Evolutionary conservation across 331 rosid species (phyloP).

Genomic region (Stylosanthes scabra): DNA sequence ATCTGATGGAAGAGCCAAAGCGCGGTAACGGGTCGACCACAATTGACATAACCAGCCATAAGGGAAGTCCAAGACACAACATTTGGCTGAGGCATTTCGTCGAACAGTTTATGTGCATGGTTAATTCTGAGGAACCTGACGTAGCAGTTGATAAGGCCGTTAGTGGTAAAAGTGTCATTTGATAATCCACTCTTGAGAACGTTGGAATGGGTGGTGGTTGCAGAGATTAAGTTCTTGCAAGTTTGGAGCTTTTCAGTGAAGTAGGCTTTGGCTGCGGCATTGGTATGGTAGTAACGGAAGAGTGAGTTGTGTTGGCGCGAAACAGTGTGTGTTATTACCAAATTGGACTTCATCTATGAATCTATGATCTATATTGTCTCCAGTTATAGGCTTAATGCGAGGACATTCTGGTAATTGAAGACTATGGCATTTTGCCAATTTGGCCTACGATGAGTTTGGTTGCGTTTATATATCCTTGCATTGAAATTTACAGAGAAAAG

Average conservation of each 20-base stretch:
- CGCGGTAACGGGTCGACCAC: slow-evolving; percentile 50
- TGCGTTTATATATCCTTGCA: background rate
- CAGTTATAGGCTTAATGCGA: background rate
- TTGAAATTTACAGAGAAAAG: background rate
- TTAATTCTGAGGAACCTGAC: slow-evolving; percentile 48
- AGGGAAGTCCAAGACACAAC: slow-evolving; percentile 88
- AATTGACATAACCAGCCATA: slow-evolving; percentile 63
- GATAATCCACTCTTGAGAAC: slow-evolving; percentile 57
- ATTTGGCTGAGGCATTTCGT: slow-evolving; percentile 62
- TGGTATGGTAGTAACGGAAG: slow-evolving; percentile 32
- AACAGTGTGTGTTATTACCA: slow-evolving; percentile 32
- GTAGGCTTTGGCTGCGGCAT: background rate
- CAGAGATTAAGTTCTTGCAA: slow-evolving; percentile 51
- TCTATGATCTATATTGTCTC: background rate
- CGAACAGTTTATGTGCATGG: slow-evolving; percentile 65
- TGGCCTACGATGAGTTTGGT: background rate
- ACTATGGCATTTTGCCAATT: no score
- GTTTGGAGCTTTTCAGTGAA: slow-evolving; percentile 54
- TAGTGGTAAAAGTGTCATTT: slow-evolving; percentile 54
- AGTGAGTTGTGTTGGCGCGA: slow-evolving; percentile 44
- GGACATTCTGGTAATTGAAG: slow-evolving; percentile 19
- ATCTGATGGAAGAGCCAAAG: slow-evolving; percentile 56
- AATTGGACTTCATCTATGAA: slow-evolving; percentile 36
- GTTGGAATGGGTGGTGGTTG: slow-evolving; percentile 54
- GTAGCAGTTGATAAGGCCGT: slow-evolving; percentile 69